These are phyloP conservation scores for Diaporthe vaccinii DNA, from an alignment of 2,329 filamentous ascomycete species.

Conservation along the genomic window DNA sequence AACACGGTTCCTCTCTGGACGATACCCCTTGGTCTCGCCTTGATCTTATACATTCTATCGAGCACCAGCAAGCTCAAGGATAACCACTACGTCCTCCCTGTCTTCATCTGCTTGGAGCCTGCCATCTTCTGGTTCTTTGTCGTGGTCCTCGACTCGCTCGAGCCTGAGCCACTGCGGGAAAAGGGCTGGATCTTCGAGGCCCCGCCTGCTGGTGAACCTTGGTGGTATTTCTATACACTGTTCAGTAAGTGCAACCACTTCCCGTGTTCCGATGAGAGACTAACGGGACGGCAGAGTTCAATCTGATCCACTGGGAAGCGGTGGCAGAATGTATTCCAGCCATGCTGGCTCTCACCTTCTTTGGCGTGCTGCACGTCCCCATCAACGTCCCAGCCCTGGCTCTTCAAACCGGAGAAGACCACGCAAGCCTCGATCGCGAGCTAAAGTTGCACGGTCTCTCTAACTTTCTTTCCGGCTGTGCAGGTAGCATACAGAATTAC, in stretches of 20 bases:
- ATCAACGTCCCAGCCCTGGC: constrained; percentile 97
- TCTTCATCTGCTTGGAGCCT: constrained; percentile 86
- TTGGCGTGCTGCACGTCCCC: constrained; percentile 95
- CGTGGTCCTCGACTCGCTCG: constrained; percentile 74
- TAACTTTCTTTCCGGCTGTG: constrained; percentile 88
- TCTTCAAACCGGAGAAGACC: constrained; percentile 91
- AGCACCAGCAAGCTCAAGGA: constrained; percentile 76
- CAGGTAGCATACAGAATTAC: constrained; percentile 95
- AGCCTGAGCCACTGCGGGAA: constrained; percentile 75
- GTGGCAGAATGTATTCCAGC: constrained; percentile 88
- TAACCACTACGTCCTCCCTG: constrained; percentile 83
- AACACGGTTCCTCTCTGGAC: constrained; percentile 88
- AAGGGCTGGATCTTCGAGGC: constrained; percentile 93
- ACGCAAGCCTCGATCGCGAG: constrained; percentile 91
- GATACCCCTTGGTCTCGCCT: constrained; percentile 81
- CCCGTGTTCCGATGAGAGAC: constrained; percentile 35
- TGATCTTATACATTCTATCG: constrained; percentile 72
- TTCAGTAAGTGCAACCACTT: constrained; percentile 75
- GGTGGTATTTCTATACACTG: constrained; percentile 97
- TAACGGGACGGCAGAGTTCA: constrained; percentile 72
- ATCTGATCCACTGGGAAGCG: constrained; percentile 85
- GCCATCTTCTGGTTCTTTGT: constrained; percentile 84
- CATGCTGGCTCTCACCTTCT: constrained; percentile 97
- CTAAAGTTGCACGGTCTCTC: constrained; percentile 93
- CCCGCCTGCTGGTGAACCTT: constrained; percentile 87